Evolutionary conservation across 257 asterid species (phyloP), one percentile per base, ranked within the genome.

Genomic region (Forsythia viridissima): DNA sequence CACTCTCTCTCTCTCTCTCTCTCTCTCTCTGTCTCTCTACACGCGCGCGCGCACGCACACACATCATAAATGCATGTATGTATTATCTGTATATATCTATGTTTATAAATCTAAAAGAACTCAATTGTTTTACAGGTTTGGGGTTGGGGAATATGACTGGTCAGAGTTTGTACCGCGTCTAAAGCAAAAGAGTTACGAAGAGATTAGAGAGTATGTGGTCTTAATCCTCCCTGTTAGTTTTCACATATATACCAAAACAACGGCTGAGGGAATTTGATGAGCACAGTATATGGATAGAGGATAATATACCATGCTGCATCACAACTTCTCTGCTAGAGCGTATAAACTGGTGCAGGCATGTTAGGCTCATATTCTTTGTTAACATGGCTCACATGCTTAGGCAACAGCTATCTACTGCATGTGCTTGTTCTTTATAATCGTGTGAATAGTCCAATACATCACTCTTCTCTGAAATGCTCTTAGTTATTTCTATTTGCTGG

Each of bases 121-220:
- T 55, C 13, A 70, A 80, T 71, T 75, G 71, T 77, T 71, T 52
- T 76, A 30, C 90, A 95, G 99, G 84, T 93, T 89, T 84, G 99
- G 99, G 51, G 87, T 88, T 44, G 96, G 98, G 73, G 91, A 88
- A 72, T 89, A 80, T 77, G 98, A 93, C 80, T 95, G 99, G 99
- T 85, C 90, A 71, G 98, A 93, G 86, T 95, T 93, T 82, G 83
- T 85, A 59, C 91, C 90, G 11, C 95, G 95, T 81, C 85, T 95
- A 79, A 95, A 93, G 93, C 98, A 89, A 89, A 95, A 93, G 89
- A 88, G 90, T 75, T 82, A 39, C 48, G 93, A 91, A 18, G 99
- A 95, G 82, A 93, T 95, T 76, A 73, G 76, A 16, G 91, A 88
- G 99, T 95, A 94, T 66, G 97, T 81, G 79, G 66, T 59, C 82